Percentiles rank a stretch among this genome's conserved stretches.
Conservation (phyloP, 495 filamentous ascomycete species). For the Hyaloscypha hepaticicola region DNA sequence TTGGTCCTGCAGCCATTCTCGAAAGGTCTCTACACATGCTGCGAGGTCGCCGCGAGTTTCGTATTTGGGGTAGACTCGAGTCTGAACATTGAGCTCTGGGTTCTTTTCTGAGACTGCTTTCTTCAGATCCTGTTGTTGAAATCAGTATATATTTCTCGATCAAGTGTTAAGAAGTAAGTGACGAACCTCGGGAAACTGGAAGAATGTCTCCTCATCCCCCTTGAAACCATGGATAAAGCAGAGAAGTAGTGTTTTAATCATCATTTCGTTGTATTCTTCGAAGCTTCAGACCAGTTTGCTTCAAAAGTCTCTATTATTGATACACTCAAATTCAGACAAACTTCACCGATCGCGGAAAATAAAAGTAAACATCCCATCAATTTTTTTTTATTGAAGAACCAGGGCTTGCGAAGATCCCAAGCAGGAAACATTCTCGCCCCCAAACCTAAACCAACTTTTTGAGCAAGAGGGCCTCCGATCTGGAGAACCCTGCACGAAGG, state of each 20-base stretch:
- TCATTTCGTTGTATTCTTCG: constrained; percentile 39
- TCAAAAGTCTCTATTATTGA: neutral
- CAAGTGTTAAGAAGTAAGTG: neutral
- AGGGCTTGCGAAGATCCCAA: neutral
- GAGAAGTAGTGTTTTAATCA: constrained; percentile 85
- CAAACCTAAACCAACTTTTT: neutral
- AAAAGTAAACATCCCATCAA: neutral
- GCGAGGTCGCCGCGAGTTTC: constrained; percentile 85
- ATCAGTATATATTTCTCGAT: neutral
- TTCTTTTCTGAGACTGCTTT: constrained; percentile 63
- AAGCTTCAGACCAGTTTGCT: neutral
- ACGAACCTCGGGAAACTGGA: constrained; percentile 58
- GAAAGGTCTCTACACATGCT: constrained; percentile 73
- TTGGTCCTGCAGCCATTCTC: constrained; percentile 87
- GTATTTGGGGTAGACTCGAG: constrained; percentile 81
- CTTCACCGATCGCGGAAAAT: too few relatives aligned
- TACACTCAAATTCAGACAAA: neutral
- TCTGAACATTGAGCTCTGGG: constrained; percentile 66
- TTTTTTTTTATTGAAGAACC: neutral
- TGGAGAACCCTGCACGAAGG: neutral
- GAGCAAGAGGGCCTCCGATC: neutral
- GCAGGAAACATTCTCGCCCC: neutral
- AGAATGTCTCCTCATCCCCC: constrained; percentile 88
- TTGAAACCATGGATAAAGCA: constrained; percentile 98
- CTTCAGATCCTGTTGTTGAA: constrained; percentile 52